phyloP scores from a whole-genome alignment of 202 grass and related monocot genomes.

The Zoysia matrella region DNA sequence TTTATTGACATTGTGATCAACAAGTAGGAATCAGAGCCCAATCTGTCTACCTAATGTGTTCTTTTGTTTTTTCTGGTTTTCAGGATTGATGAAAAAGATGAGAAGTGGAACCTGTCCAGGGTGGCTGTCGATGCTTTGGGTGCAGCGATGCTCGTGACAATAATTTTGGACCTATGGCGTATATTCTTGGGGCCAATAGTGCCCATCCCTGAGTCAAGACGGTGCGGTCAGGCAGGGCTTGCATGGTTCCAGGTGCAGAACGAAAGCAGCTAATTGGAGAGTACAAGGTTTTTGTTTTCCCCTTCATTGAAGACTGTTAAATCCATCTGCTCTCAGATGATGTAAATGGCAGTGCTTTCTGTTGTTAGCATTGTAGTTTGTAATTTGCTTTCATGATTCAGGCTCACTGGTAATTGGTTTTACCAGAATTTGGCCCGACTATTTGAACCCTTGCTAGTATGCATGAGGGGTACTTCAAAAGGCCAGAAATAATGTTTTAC shows the following conservation, averaged over 20 bases:
- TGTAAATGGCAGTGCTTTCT: neutral
- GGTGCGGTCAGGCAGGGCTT: constrained; percentile 69
- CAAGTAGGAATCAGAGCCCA: neutral
- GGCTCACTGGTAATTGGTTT: neutral
- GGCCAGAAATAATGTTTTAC: too few species aligned
- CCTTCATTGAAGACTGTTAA: neutral
- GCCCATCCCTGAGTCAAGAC: constrained; percentile 47
- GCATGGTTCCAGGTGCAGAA: constrained; percentile 80
- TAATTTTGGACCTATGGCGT: constrained; percentile 88
- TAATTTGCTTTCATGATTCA: neutral
- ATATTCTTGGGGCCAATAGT: constrained; percentile 90
- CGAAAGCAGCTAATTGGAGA: constrained; percentile 39
- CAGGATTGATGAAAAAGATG: constrained; percentile 83
- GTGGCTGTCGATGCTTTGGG: constrained; percentile 86
- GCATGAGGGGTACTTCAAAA: too few species aligned
- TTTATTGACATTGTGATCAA: neutral
- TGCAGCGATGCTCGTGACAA: constrained; percentile 93
- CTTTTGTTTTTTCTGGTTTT: constrained; percentile 22
- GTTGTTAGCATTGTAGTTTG: neutral
- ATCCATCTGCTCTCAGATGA: neutral
- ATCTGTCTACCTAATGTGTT: neutral
- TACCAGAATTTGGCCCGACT: too few species aligned
- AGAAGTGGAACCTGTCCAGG: constrained; percentile 82
- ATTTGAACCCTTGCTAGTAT: too few species aligned
- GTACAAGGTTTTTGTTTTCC: neutral